Conservation (phyloP, 2,329 filamentous ascomycete genomes). For the Aureobasidium sp. region DNA sequence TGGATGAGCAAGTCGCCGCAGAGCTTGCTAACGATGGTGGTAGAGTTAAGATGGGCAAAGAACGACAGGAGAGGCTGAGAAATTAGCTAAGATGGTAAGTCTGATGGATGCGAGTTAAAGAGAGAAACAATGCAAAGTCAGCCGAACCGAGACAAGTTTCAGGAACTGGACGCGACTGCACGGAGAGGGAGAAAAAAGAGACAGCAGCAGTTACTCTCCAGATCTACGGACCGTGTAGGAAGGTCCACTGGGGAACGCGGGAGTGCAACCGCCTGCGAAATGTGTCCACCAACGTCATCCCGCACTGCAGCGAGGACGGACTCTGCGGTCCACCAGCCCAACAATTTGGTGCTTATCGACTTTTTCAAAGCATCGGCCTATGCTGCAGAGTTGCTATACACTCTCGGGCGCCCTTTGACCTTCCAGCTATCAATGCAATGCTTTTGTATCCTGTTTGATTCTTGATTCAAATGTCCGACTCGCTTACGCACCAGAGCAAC, state of each 20-base stretch:
- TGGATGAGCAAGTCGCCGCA: not conserved
- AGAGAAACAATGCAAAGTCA: conserved; percentile 10
- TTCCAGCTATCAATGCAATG: not conserved
- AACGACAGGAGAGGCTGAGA: not conserved
- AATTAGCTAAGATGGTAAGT: conserved; percentile 5
- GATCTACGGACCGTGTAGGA: not conserved
- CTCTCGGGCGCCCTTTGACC: not conserved
- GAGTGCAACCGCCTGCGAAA: not conserved
- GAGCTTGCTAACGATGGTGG: not conserved
- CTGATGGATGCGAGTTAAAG: conserved; percentile 6
- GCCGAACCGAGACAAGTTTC: conserved; percentile 14
- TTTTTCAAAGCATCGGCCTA: conserved; percentile 1
- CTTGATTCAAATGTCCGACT: not conserved
- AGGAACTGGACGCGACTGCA: conserved; percentile 10
- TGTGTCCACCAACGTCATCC: conserved; percentile 8
- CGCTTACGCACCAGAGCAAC: not conserved
- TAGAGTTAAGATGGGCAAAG: not conserved
- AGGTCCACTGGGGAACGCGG: conserved; percentile 11
- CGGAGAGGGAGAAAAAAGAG: not conserved
- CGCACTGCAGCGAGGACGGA: not conserved
- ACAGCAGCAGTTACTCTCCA: not conserved
- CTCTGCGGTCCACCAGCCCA: conserved; percentile 1
- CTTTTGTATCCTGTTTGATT: not conserved
- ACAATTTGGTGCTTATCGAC: conserved; percentile 9
- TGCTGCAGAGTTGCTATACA: not conserved